Percentiles rank a stretch among this genome's conserved stretches.
These are phyloP conservation scores for Solanum pennellii DNA, from an alignment of 257 asterid genomes.

Conservation along the genomic window DNA sequence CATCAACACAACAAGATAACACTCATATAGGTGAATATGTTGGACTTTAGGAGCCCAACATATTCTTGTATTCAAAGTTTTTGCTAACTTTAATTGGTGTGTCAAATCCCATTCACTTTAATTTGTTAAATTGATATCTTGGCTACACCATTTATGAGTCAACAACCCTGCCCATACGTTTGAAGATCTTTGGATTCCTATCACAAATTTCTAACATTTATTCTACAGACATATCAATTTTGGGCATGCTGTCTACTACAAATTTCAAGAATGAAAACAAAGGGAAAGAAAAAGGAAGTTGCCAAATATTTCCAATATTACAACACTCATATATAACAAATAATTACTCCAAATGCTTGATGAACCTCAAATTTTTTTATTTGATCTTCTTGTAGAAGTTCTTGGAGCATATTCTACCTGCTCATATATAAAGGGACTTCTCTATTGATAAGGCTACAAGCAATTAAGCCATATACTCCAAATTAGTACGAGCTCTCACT, in stretches of 20 bases:
- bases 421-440: not conserved
- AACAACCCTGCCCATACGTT: not conserved
- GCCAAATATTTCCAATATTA: not conserved
- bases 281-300: not conserved
- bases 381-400: not conserved
- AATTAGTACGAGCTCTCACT: not conserved
- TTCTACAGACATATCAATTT: not conserved
- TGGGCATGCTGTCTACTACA: not conserved
- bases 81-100: not conserved
- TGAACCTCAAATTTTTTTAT: not conserved
- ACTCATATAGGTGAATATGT: not conserved
- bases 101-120: not conserved
- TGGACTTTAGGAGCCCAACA: not conserved
- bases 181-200: not conserved
- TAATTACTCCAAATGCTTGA: not conserved
- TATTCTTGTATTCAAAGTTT: not conserved
- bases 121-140: not conserved
- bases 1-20: not conserved
- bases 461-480: not conserved
- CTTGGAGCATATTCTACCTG: not conserved
- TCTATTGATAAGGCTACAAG: not conserved
- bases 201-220: not conserved
- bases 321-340: not conserved
- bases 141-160: not conserved
- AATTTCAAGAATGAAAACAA: not conserved